Conservation (phyloP, 208 protist species). For the Trypanosoma cruzi region DNA sequence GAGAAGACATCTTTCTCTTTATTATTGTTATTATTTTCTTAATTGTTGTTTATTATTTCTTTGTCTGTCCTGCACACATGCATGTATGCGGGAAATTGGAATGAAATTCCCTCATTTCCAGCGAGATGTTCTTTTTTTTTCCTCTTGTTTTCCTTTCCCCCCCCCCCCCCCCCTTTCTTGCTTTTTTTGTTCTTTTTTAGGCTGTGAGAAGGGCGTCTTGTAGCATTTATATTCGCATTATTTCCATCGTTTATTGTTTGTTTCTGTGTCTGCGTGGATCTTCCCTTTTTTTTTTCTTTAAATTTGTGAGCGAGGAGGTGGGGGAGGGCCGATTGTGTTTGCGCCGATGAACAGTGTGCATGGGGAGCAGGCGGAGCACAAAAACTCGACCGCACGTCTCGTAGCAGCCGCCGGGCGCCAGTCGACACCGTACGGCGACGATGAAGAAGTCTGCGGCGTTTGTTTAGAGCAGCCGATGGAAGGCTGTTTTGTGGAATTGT, state of each 20-base stretch:
- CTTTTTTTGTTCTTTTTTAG: conserved; percentile 18
- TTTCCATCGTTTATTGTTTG: too few species aligned
- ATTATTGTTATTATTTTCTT: conserved; percentile 15
- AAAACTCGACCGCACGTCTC: not conserved
- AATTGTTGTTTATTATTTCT: conserved; percentile 5
- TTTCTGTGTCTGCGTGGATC: not conserved
- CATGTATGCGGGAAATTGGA: too few species aligned
- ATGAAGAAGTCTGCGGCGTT: conserved; percentile 83
- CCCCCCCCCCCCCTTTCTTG: not conserved
- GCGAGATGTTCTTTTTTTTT: not conserved
- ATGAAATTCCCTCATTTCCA: not conserved
- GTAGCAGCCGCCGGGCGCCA: not conserved
- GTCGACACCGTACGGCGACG: conserved; percentile 37
- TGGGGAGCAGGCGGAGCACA: not conserved
- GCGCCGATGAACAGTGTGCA: not conserved
- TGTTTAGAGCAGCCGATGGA: conserved; percentile 68
- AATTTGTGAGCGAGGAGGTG: too few species aligned
- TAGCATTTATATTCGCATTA: too few species aligned
- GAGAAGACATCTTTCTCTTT: not conserved
- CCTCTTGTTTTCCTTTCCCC: not conserved
- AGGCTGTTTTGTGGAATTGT: conserved; percentile 68
- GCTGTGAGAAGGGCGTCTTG: not conserved
- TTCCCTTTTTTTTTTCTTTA: not conserved
- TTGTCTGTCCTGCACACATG: not conserved
- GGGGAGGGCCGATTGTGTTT: too few species aligned